phyloP scores from a whole-genome alignment of 352 stramenopile species.

The Globisporangium emineosum region DNA sequence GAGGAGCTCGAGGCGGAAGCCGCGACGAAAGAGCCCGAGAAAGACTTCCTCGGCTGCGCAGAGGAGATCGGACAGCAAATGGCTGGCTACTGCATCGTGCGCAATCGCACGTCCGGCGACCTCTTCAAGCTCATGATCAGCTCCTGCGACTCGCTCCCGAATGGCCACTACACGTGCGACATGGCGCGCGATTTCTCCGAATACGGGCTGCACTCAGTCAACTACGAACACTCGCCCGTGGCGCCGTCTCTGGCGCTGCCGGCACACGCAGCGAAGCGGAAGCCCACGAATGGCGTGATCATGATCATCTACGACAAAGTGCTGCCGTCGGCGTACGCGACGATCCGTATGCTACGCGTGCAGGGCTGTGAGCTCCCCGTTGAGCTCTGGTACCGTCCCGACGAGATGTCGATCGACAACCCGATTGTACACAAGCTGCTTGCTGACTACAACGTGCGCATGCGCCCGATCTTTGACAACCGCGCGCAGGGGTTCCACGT shows the following conservation, averaged over 20 bases:
- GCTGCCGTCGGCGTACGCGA: slow-evolving; percentile 71
- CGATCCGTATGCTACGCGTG: slow-evolving; percentile 71
- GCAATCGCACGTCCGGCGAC: slow-evolving; percentile 78
- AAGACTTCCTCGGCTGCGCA: slow-evolving; percentile 69
- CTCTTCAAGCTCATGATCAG: slow-evolving; percentile 83
- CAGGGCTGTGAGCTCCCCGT: slow-evolving; percentile 75
- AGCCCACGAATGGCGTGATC: slow-evolving; percentile 67
- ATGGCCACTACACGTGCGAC: slow-evolving; percentile 72
- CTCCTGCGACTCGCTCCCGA: slow-evolving; percentile 65
- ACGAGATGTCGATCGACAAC: slow-evolving; percentile 85
- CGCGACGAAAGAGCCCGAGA: slow-evolving; percentile 45
- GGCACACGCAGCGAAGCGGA: slow-evolving; percentile 36
- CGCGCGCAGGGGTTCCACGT: slow-evolving; percentile 75
- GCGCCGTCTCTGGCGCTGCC: slow-evolving; percentile 66
- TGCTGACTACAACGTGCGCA: slow-evolving; percentile 65
- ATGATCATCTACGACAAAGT: slow-evolving; percentile 88
- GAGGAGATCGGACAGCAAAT: slow-evolving; percentile 68
- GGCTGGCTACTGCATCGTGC: slow-evolving; percentile 81
- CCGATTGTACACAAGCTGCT: slow-evolving; percentile 71
- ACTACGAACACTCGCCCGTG: slow-evolving; percentile 68
- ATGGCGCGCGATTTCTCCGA: slow-evolving; percentile 85
- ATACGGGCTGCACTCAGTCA: slow-evolving; percentile 63
- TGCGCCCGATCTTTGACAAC: slow-evolving; percentile 79
- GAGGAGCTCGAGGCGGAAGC: slow-evolving; percentile 20
- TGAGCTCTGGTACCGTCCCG: slow-evolving; percentile 82